Percentiles rank a stretch among this genome's conserved stretches.
These are phyloP conservation scores for Ananas comosus DNA, from an alignment of 176 grass and related monocot species.

Conservation along the genomic window DNA sequence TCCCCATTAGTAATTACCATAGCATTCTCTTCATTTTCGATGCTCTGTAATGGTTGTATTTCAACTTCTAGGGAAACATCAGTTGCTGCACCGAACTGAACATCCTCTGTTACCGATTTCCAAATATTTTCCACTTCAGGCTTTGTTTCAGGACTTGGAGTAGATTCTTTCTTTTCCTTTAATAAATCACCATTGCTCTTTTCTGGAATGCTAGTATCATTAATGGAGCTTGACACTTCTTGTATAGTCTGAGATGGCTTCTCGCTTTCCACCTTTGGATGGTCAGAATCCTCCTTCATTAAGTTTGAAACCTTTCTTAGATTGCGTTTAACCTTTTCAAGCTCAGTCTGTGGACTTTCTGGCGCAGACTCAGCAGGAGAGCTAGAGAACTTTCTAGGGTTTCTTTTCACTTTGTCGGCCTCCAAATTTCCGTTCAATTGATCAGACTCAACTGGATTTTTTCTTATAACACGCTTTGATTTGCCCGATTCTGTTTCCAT, in stretches of 20 bases:
- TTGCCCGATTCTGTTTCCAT: not conserved
- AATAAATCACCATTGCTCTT: slow-evolving; percentile 24
- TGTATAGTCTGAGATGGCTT: slow-evolving; percentile 19
- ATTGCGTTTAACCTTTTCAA: slow-evolving; percentile 89
- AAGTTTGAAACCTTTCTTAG: slow-evolving; percentile 77
- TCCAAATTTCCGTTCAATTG: slow-evolving; percentile 35
- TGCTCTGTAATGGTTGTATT: slow-evolving; percentile 36
- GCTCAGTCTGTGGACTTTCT: slow-evolving; percentile 68
- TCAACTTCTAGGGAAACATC: slow-evolving; percentile 28
- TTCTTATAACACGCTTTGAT: not conserved
- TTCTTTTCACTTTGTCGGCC: slow-evolving; percentile 60
- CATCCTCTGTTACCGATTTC: slow-evolving; percentile 25
- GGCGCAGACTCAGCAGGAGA: slow-evolving; percentile 39
- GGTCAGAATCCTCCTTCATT: slow-evolving; percentile 29
- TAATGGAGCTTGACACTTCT: slow-evolving; percentile 20
- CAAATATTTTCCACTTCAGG: slow-evolving; percentile 31
- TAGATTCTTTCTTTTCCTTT: slow-evolving; percentile 30
- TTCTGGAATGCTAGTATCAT: slow-evolving; percentile 21
- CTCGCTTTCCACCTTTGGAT: slow-evolving; percentile 32
- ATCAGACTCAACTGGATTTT: slow-evolving; percentile 26
- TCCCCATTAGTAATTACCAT: slow-evolving; percentile 32
- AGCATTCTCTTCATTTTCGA: slow-evolving; percentile 35
- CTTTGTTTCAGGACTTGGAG: slow-evolving; percentile 37
- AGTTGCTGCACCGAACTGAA: slow-evolving; percentile 22
- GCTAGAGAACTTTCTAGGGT: slow-evolving; percentile 37